Percentiles rank a stretch among this genome's conserved stretches.
Evolutionary conservation across 2,329 filamentous ascomycete genomes (phyloP).

Genomic region (Tothia fuscella): DNA sequence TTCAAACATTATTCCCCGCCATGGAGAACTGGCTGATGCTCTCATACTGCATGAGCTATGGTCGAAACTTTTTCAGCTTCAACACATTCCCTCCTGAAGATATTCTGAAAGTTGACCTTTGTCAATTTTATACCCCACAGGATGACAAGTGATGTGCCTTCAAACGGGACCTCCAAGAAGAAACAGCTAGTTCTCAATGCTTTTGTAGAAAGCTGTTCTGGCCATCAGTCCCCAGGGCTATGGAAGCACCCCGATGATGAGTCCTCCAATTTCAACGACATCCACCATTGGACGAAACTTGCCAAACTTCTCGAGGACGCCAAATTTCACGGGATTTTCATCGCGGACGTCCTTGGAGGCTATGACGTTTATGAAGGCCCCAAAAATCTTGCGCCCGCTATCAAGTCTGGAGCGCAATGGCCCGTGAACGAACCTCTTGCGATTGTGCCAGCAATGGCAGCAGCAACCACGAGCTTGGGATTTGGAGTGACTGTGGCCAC

Average conservation of each 20-base stretch:
- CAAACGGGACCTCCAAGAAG: constrained; percentile 16
- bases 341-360: constrained; percentile 54
- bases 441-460: constrained; percentile 54
- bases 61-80: too few relatives aligned
- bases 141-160: too few relatives aligned
- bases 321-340: constrained; percentile 55
- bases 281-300: constrained; percentile 42
- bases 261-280: constrained; percentile 42
- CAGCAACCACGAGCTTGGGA: constrained; percentile 52
- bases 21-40: too few relatives aligned
- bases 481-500: constrained; percentile 58
- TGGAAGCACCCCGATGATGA: constrained; percentile 55
- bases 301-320: constrained; percentile 48
- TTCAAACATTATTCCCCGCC: background rate
- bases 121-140: background rate
- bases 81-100: too few relatives aligned
- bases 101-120: too few relatives aligned
- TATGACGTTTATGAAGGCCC: constrained; percentile 60
- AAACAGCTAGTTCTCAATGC: constrained; percentile 30
- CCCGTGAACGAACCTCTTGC: constrained; percentile 58
- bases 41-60: too few relatives aligned
- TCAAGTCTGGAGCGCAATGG: constrained; percentile 54
- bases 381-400: constrained; percentile 45
- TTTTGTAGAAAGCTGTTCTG: constrained; percentile 30
- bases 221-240: constrained; percentile 38